Evolutionary conservation across 495 filamentous ascomycete genomes (phyloP).

Genomic region (Massariosphaeria phaeospora): DNA sequence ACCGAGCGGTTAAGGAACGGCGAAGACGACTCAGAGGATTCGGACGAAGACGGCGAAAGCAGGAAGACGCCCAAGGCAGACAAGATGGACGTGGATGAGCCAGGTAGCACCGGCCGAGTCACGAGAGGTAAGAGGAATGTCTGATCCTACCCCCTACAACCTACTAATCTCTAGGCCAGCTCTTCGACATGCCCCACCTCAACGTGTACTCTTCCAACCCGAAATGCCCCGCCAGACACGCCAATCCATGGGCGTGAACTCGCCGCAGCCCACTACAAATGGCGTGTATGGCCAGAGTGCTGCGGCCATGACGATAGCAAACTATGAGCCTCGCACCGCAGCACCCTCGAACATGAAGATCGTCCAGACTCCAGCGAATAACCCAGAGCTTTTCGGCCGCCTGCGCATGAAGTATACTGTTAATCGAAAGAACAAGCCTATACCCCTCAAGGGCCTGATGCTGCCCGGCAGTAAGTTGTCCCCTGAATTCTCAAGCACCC

Average conservation of each 20-base stretch:
- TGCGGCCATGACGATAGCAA: constrained; percentile 50
- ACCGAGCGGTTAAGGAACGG: constrained; percentile 37
- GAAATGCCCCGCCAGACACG: constrained; percentile 61
- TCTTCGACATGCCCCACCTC: constrained; percentile 71
- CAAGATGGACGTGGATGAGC: constrained; percentile 55
- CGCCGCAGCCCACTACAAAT: constrained; percentile 41
- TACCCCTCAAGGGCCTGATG: constrained; percentile 46
- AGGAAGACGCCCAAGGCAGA: constrained; percentile 56
- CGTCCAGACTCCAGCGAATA: constrained; percentile 64
- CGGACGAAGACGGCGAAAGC: constrained; percentile 55
- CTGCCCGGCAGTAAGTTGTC: constrained; percentile 49
- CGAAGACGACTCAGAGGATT: constrained; percentile 34
- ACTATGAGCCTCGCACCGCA: constrained; percentile 55
- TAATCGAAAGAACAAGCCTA: constrained; percentile 21
- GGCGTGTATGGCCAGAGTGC: constrained; percentile 37
- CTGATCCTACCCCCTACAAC: background rate
- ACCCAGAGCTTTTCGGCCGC: constrained; percentile 55
- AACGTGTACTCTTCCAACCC: constrained; percentile 75
- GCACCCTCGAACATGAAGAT: constrained; percentile 59
- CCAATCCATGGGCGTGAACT: constrained; percentile 48
- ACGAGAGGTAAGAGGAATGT: constrained; percentile 49
- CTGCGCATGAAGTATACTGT: constrained; percentile 40
- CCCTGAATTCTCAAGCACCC: too few species aligned
- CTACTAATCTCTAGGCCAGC: constrained; percentile 37
- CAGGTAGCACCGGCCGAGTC: constrained; percentile 53